Conservation (phyloP, 2,329 filamentous ascomycete species). For the Fusarium torulosum region DNA sequence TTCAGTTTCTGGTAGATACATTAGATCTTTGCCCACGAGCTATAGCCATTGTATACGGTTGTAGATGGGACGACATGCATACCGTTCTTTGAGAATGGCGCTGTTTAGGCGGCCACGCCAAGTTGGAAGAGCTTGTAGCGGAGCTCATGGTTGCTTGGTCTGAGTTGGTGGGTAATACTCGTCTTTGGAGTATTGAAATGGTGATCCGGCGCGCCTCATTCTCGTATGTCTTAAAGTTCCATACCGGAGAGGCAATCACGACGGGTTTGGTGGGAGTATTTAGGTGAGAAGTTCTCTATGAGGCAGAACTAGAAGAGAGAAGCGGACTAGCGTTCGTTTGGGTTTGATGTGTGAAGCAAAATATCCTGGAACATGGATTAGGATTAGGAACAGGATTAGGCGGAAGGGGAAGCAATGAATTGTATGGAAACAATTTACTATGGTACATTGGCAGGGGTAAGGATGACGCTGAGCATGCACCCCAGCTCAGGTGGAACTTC, state of each 20-base stretch:
- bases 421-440: conserved; percentile 18
- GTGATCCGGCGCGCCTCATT: conserved; percentile 43
- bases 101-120: conserved; percentile 57
- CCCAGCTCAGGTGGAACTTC: conserved; percentile 26
- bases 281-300: neutral
- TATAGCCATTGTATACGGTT: neutral
- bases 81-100: conserved; percentile 62
- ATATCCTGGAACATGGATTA: neutral
- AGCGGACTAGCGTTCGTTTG: neutral
- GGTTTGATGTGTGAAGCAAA: conserved; percentile 11
- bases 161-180: conserved; percentile 54
- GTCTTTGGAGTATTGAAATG: conserved; percentile 32
- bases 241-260: conserved; percentile 24
- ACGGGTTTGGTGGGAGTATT: neutral
- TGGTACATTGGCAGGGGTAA: conserved; percentile 9
- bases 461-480: conserved; percentile 32
- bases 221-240: conserved; percentile 37
- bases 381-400: neutral
- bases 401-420: conserved; percentile 3
- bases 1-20: conserved; percentile 72
- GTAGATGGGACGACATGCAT: conserved; percentile 39
- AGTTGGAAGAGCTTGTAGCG: conserved; percentile 48
- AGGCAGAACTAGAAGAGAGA: neutral
- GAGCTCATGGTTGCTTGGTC: conserved; percentile 61
- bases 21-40: conserved; percentile 15